A percentile compares a stretch with the other conserved stretches of the same genome.
These are phyloP conservation scores for Gymnopus androsaceus DNA, from an alignment of 1,284 basidiomycete genomes.

Conservation along the genomic window DNA sequence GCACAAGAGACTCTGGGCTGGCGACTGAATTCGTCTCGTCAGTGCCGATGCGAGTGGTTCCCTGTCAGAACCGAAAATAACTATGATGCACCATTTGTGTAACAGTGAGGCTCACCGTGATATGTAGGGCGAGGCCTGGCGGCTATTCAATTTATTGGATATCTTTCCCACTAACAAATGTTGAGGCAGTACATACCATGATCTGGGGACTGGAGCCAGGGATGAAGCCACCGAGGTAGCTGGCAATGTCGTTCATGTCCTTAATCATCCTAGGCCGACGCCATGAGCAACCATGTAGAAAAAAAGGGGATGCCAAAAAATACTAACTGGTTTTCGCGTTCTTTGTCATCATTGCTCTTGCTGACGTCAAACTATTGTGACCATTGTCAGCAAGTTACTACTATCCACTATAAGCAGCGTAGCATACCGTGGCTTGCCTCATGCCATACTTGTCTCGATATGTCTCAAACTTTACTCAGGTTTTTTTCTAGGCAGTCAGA, in stretches of 20 bases:
- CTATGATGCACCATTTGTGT: background rate
- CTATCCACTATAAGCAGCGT: background rate
- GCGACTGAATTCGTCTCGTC: conserved; percentile 16
- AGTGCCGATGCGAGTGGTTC: conserved; percentile 20
- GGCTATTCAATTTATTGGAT: background rate
- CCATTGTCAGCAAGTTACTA: background rate
- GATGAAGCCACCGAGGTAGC: conserved; percentile 20
- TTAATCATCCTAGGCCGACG: conserved; percentile 11
- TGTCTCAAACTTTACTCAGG: conserved; percentile 1
- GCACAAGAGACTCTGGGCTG: conserved; percentile 18
- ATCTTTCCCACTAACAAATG: too few relatives aligned
- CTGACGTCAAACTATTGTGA: conserved; percentile 7
- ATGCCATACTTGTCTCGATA: conserved; percentile 34
- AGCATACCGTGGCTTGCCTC: conserved; percentile 36
- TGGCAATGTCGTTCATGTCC: conserved; percentile 18
- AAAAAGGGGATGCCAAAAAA: background rate
- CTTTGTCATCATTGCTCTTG: background rate
- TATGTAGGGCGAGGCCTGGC: conserved; percentile 21
- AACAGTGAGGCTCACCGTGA: conserved; percentile 4
- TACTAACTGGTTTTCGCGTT: conserved; percentile 2
- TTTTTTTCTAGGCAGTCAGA: conserved; percentile 25
- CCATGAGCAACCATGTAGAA: too few relatives aligned
- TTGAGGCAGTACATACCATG: conserved; percentile 12
- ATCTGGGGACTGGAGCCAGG: conserved; percentile 26
- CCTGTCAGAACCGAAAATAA: background rate